Percentiles rank a stretch among this genome's conserved stretches.
Evolutionary conservation across 2,329 filamentous ascomycete species (phyloP).

Genomic region (Colletotrichum siamense): DNA sequence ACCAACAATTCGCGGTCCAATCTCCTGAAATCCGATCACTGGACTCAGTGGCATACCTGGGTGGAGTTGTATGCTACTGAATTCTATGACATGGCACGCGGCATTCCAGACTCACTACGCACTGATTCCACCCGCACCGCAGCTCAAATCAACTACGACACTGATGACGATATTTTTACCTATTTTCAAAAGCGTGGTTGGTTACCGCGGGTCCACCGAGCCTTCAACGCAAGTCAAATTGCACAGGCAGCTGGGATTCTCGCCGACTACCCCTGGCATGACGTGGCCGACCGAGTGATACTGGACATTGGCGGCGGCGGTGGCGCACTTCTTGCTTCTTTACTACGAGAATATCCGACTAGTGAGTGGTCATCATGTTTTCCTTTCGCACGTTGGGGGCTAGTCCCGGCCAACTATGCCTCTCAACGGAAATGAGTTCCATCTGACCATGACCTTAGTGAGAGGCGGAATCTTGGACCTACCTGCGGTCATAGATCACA

Average conservation of each 20-base stretch:
- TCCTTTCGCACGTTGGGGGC: not conserved
- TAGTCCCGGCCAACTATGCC: not conserved
- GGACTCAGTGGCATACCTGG: constrained; percentile 51
- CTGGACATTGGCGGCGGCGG: constrained; percentile 46
- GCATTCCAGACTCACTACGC: constrained; percentile 37
- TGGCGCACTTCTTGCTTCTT: constrained; percentile 38
- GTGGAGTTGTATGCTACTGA: constrained; percentile 46
- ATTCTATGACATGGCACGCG: constrained; percentile 47
- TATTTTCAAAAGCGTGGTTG: constrained; percentile 40
- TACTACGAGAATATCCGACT: constrained; percentile 33
- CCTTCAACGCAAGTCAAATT: constrained; percentile 39
- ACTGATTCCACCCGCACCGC: constrained; percentile 29
- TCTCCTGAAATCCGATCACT: constrained; percentile 40
- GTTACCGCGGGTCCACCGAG: constrained; percentile 37
- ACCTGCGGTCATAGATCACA: constrained; percentile 36
- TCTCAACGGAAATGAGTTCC: not conserved
- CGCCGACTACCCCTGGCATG: constrained; percentile 45
- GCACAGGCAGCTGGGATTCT: constrained; percentile 44
- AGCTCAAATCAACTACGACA: constrained; percentile 45
- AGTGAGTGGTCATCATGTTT: not conserved
- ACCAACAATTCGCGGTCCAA: constrained; percentile 38
- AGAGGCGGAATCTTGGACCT: constrained; percentile 40
- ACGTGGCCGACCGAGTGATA: constrained; percentile 35
- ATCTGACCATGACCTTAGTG: constrained; percentile 26
- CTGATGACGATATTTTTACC: constrained; percentile 43